Evolutionary conservation across 371 early-diverging fungal species (phyloP).

Genomic region (Mucor mucedo): DNA sequence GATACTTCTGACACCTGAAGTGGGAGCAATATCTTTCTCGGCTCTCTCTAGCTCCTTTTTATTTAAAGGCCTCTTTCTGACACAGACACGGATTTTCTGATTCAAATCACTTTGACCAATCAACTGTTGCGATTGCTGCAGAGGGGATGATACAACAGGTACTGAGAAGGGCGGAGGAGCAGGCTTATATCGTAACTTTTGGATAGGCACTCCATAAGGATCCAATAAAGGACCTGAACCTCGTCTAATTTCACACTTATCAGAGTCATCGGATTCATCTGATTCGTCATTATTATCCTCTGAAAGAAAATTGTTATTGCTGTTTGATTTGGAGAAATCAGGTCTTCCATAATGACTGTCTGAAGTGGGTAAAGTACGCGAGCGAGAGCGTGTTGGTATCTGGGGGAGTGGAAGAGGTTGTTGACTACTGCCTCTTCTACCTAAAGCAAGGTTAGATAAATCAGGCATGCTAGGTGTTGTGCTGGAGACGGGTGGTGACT

Average conservation of each 20-base stretch:
- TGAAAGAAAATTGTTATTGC: slow-evolving; percentile 8
- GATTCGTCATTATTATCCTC: slow-evolving; percentile 5
- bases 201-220: slow-evolving; percentile 39
- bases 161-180: slow-evolving; percentile 2
- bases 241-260: slow-evolving; percentile 27
- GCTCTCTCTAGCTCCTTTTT: slow-evolving; percentile 74
- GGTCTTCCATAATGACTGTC: slow-evolving; percentile 22
- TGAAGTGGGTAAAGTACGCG: slow-evolving; percentile 34
- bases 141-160: neutral
- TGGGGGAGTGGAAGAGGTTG: slow-evolving; percentile 3
- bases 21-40: slow-evolving; percentile 81
- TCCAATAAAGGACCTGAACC: slow-evolving; percentile 40
- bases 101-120: slow-evolving; percentile 47
- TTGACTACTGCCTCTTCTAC: slow-evolving; percentile 21
- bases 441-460: slow-evolving; percentile 4
- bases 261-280: slow-evolving; percentile 25
- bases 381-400: slow-evolving; percentile 36
- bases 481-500: slow-evolving; percentile 5
- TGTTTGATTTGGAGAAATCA: slow-evolving; percentile 21
- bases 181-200: slow-evolving; percentile 13
- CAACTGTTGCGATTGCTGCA: slow-evolving; percentile 15
- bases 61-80: slow-evolving; percentile 91
- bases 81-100: slow-evolving; percentile 91
- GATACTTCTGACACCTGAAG: slow-evolving; percentile 67
- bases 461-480: slow-evolving; percentile 1